Evolutionary conservation across 805 yeast genomes (phyloP).

Genomic region (Candida broadrunensis): DNA sequence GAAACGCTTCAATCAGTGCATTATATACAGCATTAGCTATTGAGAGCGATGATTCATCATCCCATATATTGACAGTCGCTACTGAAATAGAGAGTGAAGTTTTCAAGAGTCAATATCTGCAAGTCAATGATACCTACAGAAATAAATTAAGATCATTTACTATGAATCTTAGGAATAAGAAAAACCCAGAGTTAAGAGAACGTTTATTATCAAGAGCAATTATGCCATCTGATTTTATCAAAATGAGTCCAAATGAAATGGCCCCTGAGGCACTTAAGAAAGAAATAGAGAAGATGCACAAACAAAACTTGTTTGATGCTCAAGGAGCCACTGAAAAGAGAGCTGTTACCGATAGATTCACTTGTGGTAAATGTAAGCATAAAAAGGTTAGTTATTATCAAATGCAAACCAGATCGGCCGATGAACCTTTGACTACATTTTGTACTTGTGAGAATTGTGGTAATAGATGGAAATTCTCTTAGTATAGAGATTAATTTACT

Average conservation of each 20-base stretch:
- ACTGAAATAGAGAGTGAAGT: conserved; percentile 73
- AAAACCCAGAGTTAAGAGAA: conserved; percentile 79
- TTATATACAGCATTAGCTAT: conserved; percentile 86
- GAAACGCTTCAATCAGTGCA: conserved; percentile 82
- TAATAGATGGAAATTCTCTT: conserved; percentile 96
- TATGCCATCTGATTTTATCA: conserved; percentile 60
- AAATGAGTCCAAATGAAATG: conserved; percentile 90
- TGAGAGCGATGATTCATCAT: conserved; percentile 62
- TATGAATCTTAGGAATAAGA: conserved; percentile 83
- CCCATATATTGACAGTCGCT: conserved; percentile 58
- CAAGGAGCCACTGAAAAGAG: conserved; percentile 96
- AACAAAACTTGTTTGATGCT: conserved; percentile 90
- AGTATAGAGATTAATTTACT: conserved; percentile 2
- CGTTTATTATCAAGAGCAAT: conserved; percentile 69
- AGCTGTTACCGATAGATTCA: conserved; percentile 93
- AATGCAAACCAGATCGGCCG: conserved; percentile 97
- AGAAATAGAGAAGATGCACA: conserved; percentile 80
- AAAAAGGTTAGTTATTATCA: conserved; percentile 96
- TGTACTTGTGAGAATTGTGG: conserved; percentile 98
- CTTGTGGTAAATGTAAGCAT: conserved; percentile 97
- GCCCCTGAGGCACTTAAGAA: conserved; percentile 89
- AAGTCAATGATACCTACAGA: conserved; percentile 62
- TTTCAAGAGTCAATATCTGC: conserved; percentile 55
- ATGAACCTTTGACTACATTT: conserved; percentile 97
- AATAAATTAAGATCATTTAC: conserved; percentile 83